Conservation (phyloP, 805 yeast genomes). For the Cyberlindnera veronae region DNA sequence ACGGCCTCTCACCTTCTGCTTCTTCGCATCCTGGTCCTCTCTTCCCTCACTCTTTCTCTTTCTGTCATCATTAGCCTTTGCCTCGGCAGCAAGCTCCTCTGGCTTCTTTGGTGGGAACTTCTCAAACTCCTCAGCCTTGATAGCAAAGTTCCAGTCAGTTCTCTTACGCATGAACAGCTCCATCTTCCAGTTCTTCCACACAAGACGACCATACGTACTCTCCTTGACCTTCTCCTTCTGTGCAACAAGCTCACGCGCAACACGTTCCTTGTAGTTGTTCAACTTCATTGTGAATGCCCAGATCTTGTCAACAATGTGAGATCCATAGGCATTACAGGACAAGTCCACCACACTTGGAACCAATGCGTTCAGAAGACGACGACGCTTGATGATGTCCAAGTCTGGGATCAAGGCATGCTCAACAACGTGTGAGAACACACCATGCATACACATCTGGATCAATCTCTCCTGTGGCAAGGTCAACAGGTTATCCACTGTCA, state of each 20-base stretch:
- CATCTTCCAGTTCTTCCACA: slow-evolving; percentile 94
- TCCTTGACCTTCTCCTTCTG: slow-evolving; percentile 71
- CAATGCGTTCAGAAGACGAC: slow-evolving; percentile 64
- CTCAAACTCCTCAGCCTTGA: slow-evolving; percentile 50
- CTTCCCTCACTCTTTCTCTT: slow-evolving; percentile 13
- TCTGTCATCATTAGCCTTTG: slow-evolving; percentile 10
- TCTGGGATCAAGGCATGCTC: slow-evolving; percentile 59
- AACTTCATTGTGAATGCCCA: slow-evolving; percentile 78
- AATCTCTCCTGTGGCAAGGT: slow-evolving; percentile 58
- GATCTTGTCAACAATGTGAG: slow-evolving; percentile 81
- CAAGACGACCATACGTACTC: slow-evolving; percentile 82
- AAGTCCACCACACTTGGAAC: slow-evolving; percentile 54
- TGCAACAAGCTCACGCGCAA: slow-evolving; percentile 62
- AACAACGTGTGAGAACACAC: slow-evolving; percentile 86
- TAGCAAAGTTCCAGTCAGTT: slow-evolving; percentile 74
- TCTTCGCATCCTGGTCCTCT: slow-evolving; percentile 12
- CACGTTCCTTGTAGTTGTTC: slow-evolving; percentile 81
- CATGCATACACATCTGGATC: slow-evolving; percentile 76
- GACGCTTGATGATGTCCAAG: slow-evolving; percentile 51
- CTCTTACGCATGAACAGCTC: slow-evolving; percentile 72
- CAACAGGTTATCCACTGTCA: slow-evolving; percentile 58
- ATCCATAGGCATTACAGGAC: slow-evolving; percentile 84
- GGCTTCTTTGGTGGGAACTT: slow-evolving; percentile 34
- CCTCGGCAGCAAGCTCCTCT: slow-evolving; percentile 15
- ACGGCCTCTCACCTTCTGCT: slow-evolving; percentile 29